Base-by-base conservation (phyloP, 106 monocot species). In the Dioscorea dumetorum region DNA sequence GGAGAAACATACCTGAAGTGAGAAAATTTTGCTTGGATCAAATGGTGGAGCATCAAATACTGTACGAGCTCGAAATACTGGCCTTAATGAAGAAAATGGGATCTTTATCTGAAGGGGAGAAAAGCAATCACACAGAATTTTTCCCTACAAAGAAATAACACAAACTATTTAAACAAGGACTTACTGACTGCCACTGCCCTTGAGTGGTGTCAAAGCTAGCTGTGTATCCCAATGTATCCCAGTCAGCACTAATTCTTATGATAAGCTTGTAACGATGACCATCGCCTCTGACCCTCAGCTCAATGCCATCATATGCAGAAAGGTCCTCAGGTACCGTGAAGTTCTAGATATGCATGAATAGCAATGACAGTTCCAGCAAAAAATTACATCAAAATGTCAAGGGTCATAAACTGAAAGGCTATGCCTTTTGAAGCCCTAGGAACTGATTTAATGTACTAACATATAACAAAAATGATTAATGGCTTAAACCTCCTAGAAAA, bases 291-390 rank as follows among this genome's bases (percentile, higher is more conserved):
- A 90, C 56, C 72, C 87, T 72, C 74, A 99, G 68, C 74, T 90
- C 81, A 61, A 99, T 74, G 57, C 97, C 97, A 84, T 99, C 90
- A 80, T 99, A 99, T 68, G 97, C 81, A 51, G 92, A 89, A 72
- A 99, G 84, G 63, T 99, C 92, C 68, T 99, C 92, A 31, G 97
- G 92, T 14, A 67, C 60, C n/a, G 82, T 66, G 75, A 92, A 87
- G 68, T 90, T 99, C 97, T 99, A 85, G 50, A 68, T 71, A 17
- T 57, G 77, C 11, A 60, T 2, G 0, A 77, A 60, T 41, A 41
- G 41, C 41, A 41, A 41, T 10, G 10, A 41, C 41, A 41, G 41
- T 6, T 41, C 41, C 41, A 41, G 41, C 0, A 5, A 41, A 41
- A 41, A 10, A 41, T 41, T 5, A 41, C 41, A 41, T 8, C 0